phyloP scores from a whole-genome alignment of 2,329 filamentous ascomycete genomes.

The Aspergillus vadensis region DNA sequence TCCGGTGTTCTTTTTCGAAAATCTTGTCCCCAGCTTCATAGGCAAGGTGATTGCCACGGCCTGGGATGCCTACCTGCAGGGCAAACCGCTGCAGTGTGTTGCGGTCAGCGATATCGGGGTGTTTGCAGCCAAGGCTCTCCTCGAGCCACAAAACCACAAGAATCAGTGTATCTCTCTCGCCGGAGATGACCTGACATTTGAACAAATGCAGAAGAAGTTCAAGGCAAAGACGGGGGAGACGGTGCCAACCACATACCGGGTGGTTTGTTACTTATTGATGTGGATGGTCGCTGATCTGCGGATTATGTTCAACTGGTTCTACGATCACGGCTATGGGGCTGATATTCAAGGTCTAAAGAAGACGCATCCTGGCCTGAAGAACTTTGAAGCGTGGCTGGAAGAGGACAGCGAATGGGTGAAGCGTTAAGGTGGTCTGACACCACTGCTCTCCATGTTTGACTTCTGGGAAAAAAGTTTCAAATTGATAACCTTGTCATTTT shows the following conservation, averaged over 20 bases:
- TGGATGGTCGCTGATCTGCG: slow-evolving; percentile 49
- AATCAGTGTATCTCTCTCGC: slow-evolving; percentile 45
- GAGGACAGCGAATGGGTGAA: slow-evolving; percentile 43
- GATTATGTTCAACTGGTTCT: slow-evolving; percentile 56
- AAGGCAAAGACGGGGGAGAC: slow-evolving; percentile 49
- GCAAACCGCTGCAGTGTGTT: slow-evolving; percentile 49
- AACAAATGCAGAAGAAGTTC: slow-evolving; percentile 50
- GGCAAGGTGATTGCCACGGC: slow-evolving; percentile 52
- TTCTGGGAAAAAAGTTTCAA: neutral
- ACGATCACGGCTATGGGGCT: slow-evolving; percentile 49
- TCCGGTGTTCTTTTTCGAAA: slow-evolving; percentile 66
- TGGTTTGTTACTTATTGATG: slow-evolving; percentile 46
- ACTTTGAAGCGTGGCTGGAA: slow-evolving; percentile 53
- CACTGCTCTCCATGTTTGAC: too few relatives aligned
- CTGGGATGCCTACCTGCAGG: slow-evolving; percentile 45
- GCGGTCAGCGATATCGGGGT: slow-evolving; percentile 53
- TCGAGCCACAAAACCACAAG: slow-evolving; percentile 48
- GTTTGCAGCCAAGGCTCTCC: slow-evolving; percentile 54
- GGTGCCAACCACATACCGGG: slow-evolving; percentile 45
- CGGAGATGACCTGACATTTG: slow-evolving; percentile 55
- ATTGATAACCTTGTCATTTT: neutral
- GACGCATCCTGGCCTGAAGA: slow-evolving; percentile 49
- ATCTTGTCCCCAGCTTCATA: slow-evolving; percentile 49
- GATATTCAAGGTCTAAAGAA: slow-evolving; percentile 48
- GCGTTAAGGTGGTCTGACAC: neutral